phyloP scores from a whole-genome alignment of 805 yeast species.

The Barnettozyma vustinii region DNA sequence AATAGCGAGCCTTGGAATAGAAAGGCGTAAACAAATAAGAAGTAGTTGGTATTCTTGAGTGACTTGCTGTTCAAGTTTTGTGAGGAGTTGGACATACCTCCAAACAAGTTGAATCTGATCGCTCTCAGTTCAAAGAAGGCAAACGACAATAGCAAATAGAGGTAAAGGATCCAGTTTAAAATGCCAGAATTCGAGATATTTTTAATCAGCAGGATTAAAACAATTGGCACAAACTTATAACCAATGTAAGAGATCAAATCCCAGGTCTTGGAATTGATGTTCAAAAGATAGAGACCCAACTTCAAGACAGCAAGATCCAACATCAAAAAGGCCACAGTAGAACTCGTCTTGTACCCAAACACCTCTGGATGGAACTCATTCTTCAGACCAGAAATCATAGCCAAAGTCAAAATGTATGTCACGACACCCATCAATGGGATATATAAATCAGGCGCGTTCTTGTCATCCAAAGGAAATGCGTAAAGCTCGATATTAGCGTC shows the following conservation, averaged over 20 bases:
- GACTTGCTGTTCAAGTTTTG: conserved; percentile 60
- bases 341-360: conserved; percentile 80
- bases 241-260: conserved; percentile 89
- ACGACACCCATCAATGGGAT: conserved; percentile 91
- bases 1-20: conserved; percentile 70
- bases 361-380: conserved; percentile 93
- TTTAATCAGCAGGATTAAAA: conserved; percentile 49
- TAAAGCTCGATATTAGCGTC: conserved; percentile 30
- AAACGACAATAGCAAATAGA: conserved; percentile 48
- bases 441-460: conserved; percentile 94
- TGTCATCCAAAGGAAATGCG: conserved; percentile 78
- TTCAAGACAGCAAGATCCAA: conserved; percentile 73
- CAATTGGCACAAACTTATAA: conserved; percentile 84
- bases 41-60: conserved; percentile 79
- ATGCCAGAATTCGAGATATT: conserved; percentile 35
- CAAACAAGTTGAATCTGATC: conserved; percentile 36
- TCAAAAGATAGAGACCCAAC: conserved; percentile 76
- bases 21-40: conserved; percentile 78
- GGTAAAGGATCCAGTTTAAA: conserved; percentile 45
- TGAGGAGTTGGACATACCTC: conserved; percentile 40
- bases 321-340: conserved; percentile 76
- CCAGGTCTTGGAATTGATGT: conserved; percentile 64
- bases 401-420: conserved; percentile 81
- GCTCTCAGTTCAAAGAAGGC: conserved; percentile 63
- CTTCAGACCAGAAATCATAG: conserved; percentile 75